phyloP scores from a whole-genome alignment of 805 yeast genomes.

The Ogataea thermomethanolica region DNA sequence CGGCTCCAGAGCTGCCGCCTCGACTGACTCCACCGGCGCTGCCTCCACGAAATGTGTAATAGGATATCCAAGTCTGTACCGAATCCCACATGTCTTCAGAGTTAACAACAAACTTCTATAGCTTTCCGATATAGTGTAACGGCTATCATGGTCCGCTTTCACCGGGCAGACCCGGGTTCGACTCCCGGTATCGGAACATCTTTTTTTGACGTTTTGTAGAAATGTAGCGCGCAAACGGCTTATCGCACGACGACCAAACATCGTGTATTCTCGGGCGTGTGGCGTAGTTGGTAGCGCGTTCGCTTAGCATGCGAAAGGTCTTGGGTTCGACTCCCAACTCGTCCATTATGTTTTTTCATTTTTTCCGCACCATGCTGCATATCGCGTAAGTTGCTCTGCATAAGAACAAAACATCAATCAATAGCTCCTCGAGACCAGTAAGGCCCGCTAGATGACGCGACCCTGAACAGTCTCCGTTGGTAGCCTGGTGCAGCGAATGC shows the following conservation, averaged over 20 bases:
- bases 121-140: slow-evolving; percentile 73
- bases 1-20: not conserved
- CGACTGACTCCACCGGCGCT: slow-evolving; percentile 2
- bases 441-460: slow-evolving; percentile 1
- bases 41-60: slow-evolving; percentile 4
- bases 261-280: slow-evolving; percentile 51
- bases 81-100: not conserved
- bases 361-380: slow-evolving; percentile 7
- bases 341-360: slow-evolving; percentile 41
- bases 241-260: not conserved
- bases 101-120: not conserved
- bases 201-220: not conserved
- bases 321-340: slow-evolving; percentile 79
- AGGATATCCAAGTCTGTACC: not conserved
- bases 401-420: slow-evolving; percentile 1
- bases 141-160: slow-evolving; percentile 87
- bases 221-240: not conserved
- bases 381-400: slow-evolving; percentile 14
- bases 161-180: slow-evolving; percentile 86
- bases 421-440: not conserved
- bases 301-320: slow-evolving; percentile 82
- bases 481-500: not conserved
- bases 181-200: slow-evolving; percentile 76
- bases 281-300: slow-evolving; percentile 84
- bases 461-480: not conserved